A percentile compares a stretch with the other conserved stretches of the same genome.
These are phyloP conservation scores for Starmerella floricola DNA, from an alignment of 805 yeast species.

Conservation along the genomic window DNA sequence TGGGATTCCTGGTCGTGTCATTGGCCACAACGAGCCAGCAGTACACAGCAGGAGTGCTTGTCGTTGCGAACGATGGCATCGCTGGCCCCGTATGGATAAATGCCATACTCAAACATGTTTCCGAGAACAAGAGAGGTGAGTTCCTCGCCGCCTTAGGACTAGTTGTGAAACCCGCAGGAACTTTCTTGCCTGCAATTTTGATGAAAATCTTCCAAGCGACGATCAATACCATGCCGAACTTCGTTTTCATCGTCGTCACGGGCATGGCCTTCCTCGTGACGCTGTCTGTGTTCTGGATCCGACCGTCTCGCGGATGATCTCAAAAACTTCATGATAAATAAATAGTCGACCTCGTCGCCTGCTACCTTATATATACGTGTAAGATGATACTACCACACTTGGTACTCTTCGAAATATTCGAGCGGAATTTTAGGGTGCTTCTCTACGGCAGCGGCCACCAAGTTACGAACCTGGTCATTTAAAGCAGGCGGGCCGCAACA, in stretches of 20 bases:
- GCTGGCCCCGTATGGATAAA: slow-evolving; percentile 16
- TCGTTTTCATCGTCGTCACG: slow-evolving; percentile 7
- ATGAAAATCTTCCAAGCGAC: slow-evolving; percentile 12
- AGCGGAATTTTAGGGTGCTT: slow-evolving; percentile 35
- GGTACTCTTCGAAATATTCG: slow-evolving; percentile 59
- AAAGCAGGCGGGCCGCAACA: slow-evolving; percentile 53
- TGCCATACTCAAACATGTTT: slow-evolving; percentile 13
- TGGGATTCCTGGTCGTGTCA: slow-evolving; percentile 6
- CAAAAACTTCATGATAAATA: background rate
- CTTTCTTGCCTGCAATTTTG: slow-evolving; percentile 12
- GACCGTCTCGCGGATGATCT: background rate
- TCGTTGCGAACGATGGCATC: slow-evolving; percentile 15
- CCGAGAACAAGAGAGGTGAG: slow-evolving; percentile 8
- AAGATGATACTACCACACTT: slow-evolving; percentile 41
- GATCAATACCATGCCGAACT: slow-evolving; percentile 2
- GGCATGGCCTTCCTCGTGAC: slow-evolving; percentile 1
- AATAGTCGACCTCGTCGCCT: too few species aligned
- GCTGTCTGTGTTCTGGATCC: slow-evolving; percentile 1
- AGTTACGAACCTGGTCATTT: slow-evolving; percentile 45
- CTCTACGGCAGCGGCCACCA: slow-evolving; percentile 31
- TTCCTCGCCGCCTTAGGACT: slow-evolving; percentile 14
- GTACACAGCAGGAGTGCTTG: slow-evolving; percentile 4
- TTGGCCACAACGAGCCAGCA: slow-evolving; percentile 8
- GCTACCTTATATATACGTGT: too few species aligned
- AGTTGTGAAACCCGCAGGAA: slow-evolving; percentile 12